A percentile compares a stretch with the other conserved stretches of the same genome.
Conservation (phyloP, 2,329 filamentous ascomycete genomes). For the Claviceps sp. region DNA sequence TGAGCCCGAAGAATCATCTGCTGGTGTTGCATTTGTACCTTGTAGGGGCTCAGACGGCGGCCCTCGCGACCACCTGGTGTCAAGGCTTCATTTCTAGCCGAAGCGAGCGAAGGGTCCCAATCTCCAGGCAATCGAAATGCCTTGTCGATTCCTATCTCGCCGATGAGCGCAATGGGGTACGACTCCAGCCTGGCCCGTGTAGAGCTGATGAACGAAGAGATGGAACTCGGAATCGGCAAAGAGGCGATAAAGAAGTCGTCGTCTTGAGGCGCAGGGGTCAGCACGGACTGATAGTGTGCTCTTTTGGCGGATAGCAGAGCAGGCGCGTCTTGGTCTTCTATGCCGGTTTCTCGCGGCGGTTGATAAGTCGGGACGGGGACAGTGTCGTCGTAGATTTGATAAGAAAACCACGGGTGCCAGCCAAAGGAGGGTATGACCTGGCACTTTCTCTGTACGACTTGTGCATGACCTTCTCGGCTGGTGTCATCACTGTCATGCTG, state of each 20-base stretch:
- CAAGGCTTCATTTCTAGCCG: conserved; percentile 22
- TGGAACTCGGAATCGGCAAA: conserved; percentile 46
- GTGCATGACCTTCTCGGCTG: not conserved
- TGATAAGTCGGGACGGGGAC: conserved; percentile 24
- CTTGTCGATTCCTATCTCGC: conserved; percentile 68
- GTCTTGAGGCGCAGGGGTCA: conserved; percentile 39
- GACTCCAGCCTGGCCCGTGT: conserved; percentile 40
- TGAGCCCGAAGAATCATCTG: conserved; percentile 51
- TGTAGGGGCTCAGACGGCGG: conserved; percentile 50
- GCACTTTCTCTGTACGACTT: conserved; percentile 5
- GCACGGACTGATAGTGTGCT: conserved; percentile 52
- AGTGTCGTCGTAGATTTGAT: conserved; percentile 57
- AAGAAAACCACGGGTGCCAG: conserved; percentile 79
- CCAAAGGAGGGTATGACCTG: conserved; percentile 57
- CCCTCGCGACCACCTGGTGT: conserved; percentile 62
- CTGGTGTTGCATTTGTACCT: conserved; percentile 58
- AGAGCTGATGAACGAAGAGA: conserved; percentile 44
- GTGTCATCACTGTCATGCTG: too few relatives aligned
- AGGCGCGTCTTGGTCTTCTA: conserved; percentile 9
- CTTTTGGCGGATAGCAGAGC: conserved; percentile 24
- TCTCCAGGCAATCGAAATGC: conserved; percentile 58
- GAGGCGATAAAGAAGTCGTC: conserved; percentile 31
- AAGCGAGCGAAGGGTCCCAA: conserved; percentile 27
- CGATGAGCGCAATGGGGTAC: conserved; percentile 53
- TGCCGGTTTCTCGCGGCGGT: conserved; percentile 6